Evolutionary conservation across 2,329 filamentous ascomycete species (phyloP).

Genomic region (Diplodia seriata): DNA sequence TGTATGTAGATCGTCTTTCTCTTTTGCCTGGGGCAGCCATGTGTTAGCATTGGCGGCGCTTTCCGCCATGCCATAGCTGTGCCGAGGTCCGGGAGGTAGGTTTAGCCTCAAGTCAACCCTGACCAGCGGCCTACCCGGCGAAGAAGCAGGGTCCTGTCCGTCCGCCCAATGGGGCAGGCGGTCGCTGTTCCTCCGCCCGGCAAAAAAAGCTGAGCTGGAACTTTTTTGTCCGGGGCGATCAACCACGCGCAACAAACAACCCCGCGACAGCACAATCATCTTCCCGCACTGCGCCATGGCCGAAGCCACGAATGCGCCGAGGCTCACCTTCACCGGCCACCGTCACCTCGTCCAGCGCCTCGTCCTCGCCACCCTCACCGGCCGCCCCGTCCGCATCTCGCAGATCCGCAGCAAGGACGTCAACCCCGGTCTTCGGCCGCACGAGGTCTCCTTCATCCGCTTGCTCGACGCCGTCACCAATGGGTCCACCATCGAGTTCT

Average conservation of each 20-base stretch:
- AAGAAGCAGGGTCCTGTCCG: conserved; percentile 2
- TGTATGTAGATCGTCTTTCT: conserved; percentile 10
- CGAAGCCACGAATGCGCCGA: conserved; percentile 46
- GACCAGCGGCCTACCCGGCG: conserved; percentile 18
- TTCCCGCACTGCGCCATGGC: conserved; percentile 25
- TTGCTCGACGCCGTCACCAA: conserved; percentile 95
- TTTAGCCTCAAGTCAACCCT: not conserved
- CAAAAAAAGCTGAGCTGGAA: conserved; percentile 23
- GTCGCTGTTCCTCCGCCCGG: conserved; percentile 1
- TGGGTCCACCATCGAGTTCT: conserved; percentile 92
- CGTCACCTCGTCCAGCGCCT: conserved; percentile 83
- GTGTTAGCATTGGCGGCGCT: not conserved
- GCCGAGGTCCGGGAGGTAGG: not conserved
- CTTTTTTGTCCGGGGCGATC: conserved; percentile 17
- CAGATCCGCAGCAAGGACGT: conserved; percentile 88
- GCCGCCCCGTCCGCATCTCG: conserved; percentile 86
- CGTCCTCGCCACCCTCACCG: conserved; percentile 88
- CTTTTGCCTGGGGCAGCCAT: not conserved
- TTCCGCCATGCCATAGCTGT: not conserved
- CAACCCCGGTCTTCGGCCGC: conserved; percentile 84
- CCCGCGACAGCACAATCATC: not conserved
- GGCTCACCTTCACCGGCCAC: conserved; percentile 81
- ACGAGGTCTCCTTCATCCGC: conserved; percentile 95
- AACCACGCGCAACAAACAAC: conserved; percentile 12
- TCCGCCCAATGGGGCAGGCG: conserved; percentile 16